Conservation (phyloP, 495 filamentous ascomycete genomes). For the Tuber microsphaerosporum region DNA sequence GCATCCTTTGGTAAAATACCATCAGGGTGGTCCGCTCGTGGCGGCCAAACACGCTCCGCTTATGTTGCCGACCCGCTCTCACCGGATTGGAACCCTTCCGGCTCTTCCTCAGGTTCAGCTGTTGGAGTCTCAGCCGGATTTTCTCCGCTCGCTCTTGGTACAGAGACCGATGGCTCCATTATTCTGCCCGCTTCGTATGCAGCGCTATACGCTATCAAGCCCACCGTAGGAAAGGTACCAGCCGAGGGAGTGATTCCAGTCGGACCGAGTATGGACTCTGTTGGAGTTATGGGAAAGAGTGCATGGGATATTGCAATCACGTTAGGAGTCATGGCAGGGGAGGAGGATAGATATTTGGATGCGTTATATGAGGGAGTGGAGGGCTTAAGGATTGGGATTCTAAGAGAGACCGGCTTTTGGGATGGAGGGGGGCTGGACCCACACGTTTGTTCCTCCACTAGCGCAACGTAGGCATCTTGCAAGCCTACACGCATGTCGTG, state of each 20-base stretch:
- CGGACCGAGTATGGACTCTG: slow-evolving; percentile 38
- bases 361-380: slow-evolving; percentile 27
- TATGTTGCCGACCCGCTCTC: slow-evolving; percentile 44
- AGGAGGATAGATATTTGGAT: slow-evolving; percentile 21
- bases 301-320: slow-evolving; percentile 39
- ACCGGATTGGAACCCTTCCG: slow-evolving; percentile 44
- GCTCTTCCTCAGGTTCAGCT: slow-evolving; percentile 50
- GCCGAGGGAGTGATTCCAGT: slow-evolving; percentile 42
- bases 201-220: slow-evolving; percentile 46
- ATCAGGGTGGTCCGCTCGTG: slow-evolving; percentile 46
- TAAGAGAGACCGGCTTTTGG: slow-evolving; percentile 9
- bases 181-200: slow-evolving; percentile 44
- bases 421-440: background rate
- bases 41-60: slow-evolving; percentile 47
- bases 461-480: background rate
- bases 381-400: slow-evolving; percentile 16
- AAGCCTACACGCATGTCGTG: background rate
- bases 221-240: slow-evolving; percentile 40
- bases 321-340: slow-evolving; percentile 35
- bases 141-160: slow-evolving; percentile 45
- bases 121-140: slow-evolving; percentile 48
- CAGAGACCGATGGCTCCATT: slow-evolving; percentile 49
- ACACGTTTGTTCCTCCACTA: background rate
- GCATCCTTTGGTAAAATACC: slow-evolving; percentile 38
- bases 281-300: slow-evolving; percentile 43